phyloP scores from a whole-genome alignment of 2,329 filamentous ascomycete species.

The Leptoxyphium fumago region DNA sequence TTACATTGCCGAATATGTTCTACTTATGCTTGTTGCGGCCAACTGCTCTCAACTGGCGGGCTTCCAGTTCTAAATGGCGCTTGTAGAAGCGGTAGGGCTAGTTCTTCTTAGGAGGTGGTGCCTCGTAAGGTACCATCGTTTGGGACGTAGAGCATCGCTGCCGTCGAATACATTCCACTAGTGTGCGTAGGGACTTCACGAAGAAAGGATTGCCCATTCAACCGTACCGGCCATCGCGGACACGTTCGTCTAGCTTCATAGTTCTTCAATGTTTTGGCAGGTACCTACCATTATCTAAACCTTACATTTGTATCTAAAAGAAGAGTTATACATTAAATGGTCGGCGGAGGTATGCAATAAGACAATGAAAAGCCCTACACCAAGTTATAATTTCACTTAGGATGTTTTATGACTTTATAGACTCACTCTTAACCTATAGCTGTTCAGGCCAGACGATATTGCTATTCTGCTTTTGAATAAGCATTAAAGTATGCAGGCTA shows the following conservation, averaged over 20 bases:
- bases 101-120: neutral
- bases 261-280: neutral
- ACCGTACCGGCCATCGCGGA: neutral
- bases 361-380: neutral
- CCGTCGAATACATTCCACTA: neutral
- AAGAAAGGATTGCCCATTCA: neutral
- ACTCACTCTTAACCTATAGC: neutral
- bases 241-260: neutral
- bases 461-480: neutral
- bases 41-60: slow-evolving; percentile 11
- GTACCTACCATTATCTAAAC: neutral
- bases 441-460: neutral
- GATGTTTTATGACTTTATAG: neutral
- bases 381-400: neutral
- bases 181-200: neutral
- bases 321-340: neutral
- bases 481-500: neutral
- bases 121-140: neutral
- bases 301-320: neutral
- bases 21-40: slow-evolving; percentile 15
- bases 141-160: neutral
- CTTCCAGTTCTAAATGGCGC: slow-evolving; percentile 14
- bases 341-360: neutral
- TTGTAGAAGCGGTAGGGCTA: slow-evolving; percentile 10
- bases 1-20: slow-evolving; percentile 19